Evolutionary conservation across 352 stramenopile genomes (phyloP).

Genomic region (Globisporangium parvum): DNA sequence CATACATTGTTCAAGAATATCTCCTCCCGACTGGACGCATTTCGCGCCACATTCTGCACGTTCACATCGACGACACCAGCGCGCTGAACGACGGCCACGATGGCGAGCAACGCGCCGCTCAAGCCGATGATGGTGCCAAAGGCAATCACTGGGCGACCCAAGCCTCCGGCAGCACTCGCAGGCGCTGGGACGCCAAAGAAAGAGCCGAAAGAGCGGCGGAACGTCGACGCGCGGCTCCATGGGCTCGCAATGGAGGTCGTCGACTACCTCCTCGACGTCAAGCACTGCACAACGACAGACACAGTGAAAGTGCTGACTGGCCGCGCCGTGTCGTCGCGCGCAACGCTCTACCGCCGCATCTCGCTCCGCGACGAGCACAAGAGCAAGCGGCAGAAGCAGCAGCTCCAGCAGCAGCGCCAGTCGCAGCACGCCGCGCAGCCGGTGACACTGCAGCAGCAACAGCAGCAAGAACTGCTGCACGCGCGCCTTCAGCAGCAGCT

Average conservation of each 20-base stretch:
- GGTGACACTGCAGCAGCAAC: background rate
- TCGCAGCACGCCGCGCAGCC: background rate
- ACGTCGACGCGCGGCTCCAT: background rate
- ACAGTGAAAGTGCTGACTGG: background rate
- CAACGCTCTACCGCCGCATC: background rate
- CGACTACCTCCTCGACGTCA: background rate
- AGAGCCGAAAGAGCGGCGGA: background rate
- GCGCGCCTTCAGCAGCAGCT: background rate
- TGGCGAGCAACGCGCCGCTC: background rate
- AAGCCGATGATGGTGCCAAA: background rate
- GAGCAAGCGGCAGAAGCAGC: background rate
- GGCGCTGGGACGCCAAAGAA: background rate
- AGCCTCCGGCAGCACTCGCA: background rate
- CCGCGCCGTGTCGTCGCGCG: background rate
- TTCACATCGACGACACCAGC: too few species aligned
- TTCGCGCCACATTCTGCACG: background rate
- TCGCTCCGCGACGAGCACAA: background rate
- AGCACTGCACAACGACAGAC: background rate
- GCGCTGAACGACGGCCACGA: background rate
- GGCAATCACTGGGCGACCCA: background rate
- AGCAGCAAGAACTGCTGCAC: background rate
- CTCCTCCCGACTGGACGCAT: background rate
- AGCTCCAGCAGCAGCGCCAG: background rate
- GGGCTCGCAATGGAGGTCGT: background rate
- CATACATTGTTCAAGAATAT: background rate